A percentile compares a stretch with the other conserved stretches of the same genome.
Conservation (phyloP, 2,329 filamentous ascomycete genomes). For the Septoria linicola region DNA sequence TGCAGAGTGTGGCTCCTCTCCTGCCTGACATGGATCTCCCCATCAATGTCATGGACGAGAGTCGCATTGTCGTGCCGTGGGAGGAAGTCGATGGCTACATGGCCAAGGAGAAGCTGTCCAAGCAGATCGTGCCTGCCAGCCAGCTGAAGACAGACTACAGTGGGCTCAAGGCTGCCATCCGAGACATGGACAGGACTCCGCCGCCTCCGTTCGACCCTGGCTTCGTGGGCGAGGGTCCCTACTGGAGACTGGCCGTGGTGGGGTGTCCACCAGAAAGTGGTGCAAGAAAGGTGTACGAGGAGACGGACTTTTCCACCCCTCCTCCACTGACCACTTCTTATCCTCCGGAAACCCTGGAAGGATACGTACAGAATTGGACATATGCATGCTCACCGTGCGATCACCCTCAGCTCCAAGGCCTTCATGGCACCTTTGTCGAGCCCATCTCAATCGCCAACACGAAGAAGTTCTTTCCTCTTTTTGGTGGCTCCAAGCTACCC, state of each 20-base stretch:
- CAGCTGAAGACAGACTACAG: slow-evolving; percentile 37
- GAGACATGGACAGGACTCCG: slow-evolving; percentile 31
- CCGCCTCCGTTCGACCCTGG: slow-evolving; percentile 34
- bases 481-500: slow-evolving; percentile 51
- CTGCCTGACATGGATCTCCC: slow-evolving; percentile 51
- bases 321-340: slow-evolving; percentile 36
- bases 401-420: slow-evolving; percentile 46
- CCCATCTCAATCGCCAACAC: slow-evolving; percentile 49
- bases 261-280: slow-evolving; percentile 44
- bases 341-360: slow-evolving; percentile 40
- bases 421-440: slow-evolving; percentile 52
- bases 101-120: slow-evolving; percentile 34
- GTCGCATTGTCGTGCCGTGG: slow-evolving; percentile 49
- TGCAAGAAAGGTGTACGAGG: slow-evolving; percentile 38
- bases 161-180: slow-evolving; percentile 30
- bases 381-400: slow-evolving; percentile 47
- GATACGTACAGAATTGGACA: slow-evolving; percentile 52
- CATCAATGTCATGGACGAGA: slow-evolving; percentile 53
- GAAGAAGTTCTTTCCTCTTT: slow-evolving; percentile 49
- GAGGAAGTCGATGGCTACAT: slow-evolving; percentile 46
- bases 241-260: slow-evolving; percentile 46
- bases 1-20: slow-evolving; percentile 38
- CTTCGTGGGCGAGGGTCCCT: slow-evolving; percentile 38
- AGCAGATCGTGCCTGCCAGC: slow-evolving; percentile 31
- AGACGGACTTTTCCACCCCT: slow-evolving; percentile 41